phyloP scores from a whole-genome alignment of 768 basidiomycete species.

The Boletus pseudo-olivaceus region DNA sequence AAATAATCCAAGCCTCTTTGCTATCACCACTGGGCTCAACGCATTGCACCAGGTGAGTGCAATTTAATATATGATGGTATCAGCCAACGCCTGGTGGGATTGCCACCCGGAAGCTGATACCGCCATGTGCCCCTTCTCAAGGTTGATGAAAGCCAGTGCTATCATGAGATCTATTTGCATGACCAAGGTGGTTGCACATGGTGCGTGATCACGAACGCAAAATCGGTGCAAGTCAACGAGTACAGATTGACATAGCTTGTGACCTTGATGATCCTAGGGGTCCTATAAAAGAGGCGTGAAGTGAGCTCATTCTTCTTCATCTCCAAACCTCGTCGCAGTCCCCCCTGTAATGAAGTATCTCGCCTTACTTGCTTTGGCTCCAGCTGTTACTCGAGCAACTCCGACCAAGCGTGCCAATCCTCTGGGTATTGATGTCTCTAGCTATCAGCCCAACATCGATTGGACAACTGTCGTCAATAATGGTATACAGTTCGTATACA shows the following conservation, averaged over 20 bases:
- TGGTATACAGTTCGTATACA: slow-evolving; percentile 54
- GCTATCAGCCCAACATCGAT: slow-evolving; percentile 45
- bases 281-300: slow-evolving; percentile 11
- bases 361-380: slow-evolving; percentile 12
- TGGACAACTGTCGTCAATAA: slow-evolving; percentile 50
- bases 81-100: background rate
- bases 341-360: slow-evolving; percentile 22
- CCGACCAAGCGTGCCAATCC: slow-evolving; percentile 35
- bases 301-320: background rate
- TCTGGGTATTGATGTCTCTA: slow-evolving; percentile 55
- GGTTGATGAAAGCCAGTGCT: background rate
- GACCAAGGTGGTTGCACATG: slow-evolving; percentile 10
- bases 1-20: background rate
- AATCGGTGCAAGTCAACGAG: background rate
- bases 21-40: too few relatives aligned
- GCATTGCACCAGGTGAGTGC: background rate
- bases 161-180: slow-evolving; percentile 6
- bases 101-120: background rate
- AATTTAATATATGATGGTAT: background rate
- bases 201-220: slow-evolving; percentile 6
- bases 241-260: background rate
- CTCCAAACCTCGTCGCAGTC: background rate
- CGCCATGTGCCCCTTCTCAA: background rate
- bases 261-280: background rate
- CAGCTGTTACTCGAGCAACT: slow-evolving; percentile 12